Percentiles rank a stretch among this genome's conserved stretches.
phyloP scores from a whole-genome alignment of 2,329 filamentous ascomycete genomes.

The Fusarium succisae region DNA sequence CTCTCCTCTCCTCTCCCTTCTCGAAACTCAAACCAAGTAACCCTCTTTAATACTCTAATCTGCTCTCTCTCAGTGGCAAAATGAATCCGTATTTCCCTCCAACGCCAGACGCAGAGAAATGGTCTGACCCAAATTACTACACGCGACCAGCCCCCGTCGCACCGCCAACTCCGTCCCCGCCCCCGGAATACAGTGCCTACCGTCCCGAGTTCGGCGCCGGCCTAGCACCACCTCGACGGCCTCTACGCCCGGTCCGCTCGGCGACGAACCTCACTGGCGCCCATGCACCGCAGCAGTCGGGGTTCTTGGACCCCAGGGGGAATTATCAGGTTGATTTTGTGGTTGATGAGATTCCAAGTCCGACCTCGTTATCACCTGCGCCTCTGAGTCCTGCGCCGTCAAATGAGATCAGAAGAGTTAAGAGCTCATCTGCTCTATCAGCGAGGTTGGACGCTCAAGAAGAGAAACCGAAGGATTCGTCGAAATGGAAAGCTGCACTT shows the following conservation, averaged over 20 bases:
- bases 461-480: conserved; percentile 33
- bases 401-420: conserved; percentile 44
- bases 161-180: conserved; percentile 22
- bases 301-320: conserved; percentile 28
- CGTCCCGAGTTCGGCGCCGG: conserved; percentile 3
- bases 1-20: conserved; percentile 11
- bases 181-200: conserved; percentile 26
- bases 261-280: conserved; percentile 39
- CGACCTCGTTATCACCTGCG: background rate
- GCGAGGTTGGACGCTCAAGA: conserved; percentile 5
- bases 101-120: conserved; percentile 9
- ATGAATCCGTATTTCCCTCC: conserved; percentile 12
- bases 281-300: conserved; percentile 35
- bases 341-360: conserved; percentile 36
- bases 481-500: conserved; percentile 58
- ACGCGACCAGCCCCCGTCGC: conserved; percentile 26
- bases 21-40: background rate
- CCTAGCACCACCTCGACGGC: conserved; percentile 31
- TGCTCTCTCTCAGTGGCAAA: background rate
- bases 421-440: conserved; percentile 47
- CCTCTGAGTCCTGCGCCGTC: conserved; percentile 19
- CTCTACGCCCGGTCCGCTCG: conserved; percentile 39
- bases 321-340: conserved; percentile 38
- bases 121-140: conserved; percentile 19
- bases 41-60: background rate